These are phyloP conservation scores for Calycina marina DNA, from an alignment of 2,329 filamentous ascomycete species.

Conservation along the genomic window DNA sequence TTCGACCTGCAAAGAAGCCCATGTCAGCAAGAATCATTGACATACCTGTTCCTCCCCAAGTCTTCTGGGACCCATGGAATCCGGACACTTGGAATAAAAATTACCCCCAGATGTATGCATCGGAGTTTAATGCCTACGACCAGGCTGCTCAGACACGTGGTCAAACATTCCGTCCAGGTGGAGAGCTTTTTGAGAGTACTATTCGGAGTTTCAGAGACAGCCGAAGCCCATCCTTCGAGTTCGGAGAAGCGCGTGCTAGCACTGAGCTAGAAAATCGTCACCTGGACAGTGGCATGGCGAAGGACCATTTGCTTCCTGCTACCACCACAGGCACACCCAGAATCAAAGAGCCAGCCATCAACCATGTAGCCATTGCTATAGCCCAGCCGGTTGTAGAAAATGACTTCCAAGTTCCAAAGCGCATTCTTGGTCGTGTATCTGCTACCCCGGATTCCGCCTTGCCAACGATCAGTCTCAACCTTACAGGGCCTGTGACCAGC, in stretches of 20 bases:
- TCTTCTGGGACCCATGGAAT: constrained; percentile 42
- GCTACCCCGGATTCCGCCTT: constrained; percentile 52
- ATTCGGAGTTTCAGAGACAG: constrained; percentile 19
- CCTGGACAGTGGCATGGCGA: constrained; percentile 8
- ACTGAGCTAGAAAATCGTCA: constrained; percentile 16
- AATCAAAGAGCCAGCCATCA: background rate
- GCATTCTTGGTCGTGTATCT: constrained; percentile 48
- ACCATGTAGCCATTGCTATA: constrained; percentile 4
- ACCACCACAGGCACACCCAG: constrained; percentile 7
- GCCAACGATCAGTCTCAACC: constrained; percentile 43
- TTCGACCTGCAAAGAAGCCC: constrained; percentile 31
- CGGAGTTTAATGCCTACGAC: constrained; percentile 40
- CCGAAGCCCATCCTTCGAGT: constrained; percentile 16
- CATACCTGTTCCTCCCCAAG: constrained; percentile 37
- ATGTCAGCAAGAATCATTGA: constrained; percentile 43
- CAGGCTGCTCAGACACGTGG: constrained; percentile 33
- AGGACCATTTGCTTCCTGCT: constrained; percentile 8
- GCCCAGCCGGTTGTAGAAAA: constrained; percentile 8
- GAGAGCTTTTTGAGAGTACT: constrained; percentile 28
- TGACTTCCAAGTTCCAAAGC: constrained; percentile 23
- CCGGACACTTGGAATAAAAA: constrained; percentile 42
- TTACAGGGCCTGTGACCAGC: constrained; percentile 53
- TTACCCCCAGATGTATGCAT: constrained; percentile 49
- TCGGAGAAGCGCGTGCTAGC: constrained; percentile 7
- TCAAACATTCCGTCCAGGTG: constrained; percentile 39